Evolutionary conservation across 2,329 filamentous ascomycete species (phyloP), one percentile per base, ranked within the genome.

Genomic region (Metarhizium rileyi): DNA sequence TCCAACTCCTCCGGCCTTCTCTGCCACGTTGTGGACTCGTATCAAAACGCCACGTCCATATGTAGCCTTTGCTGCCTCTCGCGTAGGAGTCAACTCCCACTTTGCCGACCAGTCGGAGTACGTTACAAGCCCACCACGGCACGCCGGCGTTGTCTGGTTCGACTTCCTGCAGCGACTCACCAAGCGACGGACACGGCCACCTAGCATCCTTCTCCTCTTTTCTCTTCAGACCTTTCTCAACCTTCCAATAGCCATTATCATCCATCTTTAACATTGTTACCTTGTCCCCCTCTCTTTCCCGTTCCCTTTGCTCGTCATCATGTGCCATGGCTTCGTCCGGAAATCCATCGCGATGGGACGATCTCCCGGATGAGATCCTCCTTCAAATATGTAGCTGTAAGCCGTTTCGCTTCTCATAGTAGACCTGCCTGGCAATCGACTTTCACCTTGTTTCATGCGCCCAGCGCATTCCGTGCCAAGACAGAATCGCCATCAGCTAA

Each of bases 281-380:
- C 46, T 35, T 38, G n/a, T 28, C 12, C 5, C 5, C 16, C 35
- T 14, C 8, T 8, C 35, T 45, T 38, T 27, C 33, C 44, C 44
- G 10, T 41, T 27, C 18, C 27, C 26, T n/a, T 22, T 38, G 48
- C 51, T 42, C 27, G 50, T 52, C 52, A 53, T 20, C 49, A 57
- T 59, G 57, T 54, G 56, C 50, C 50, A 67, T 67, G 65, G 55
- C 57, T 45, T 56, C 52, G 35, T 42, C 42, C 36, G 48, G 49
- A 49, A 54, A 52, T 48, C 51, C 55, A 27, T 53, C 55, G 49
- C 55, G 55, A 49, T 66, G 61, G 63, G 72, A 80, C 56, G 71
- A 70, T 58, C 75, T 86, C 55, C 82, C 82, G 36, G 73, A 78
- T 63, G 82, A 86, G 69, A 76, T 85, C 54, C 62, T 84, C 50